phyloP scores from a whole-genome alignment of 1,284 basidiomycete species.

The Moesziomyces aphidis region DNA sequence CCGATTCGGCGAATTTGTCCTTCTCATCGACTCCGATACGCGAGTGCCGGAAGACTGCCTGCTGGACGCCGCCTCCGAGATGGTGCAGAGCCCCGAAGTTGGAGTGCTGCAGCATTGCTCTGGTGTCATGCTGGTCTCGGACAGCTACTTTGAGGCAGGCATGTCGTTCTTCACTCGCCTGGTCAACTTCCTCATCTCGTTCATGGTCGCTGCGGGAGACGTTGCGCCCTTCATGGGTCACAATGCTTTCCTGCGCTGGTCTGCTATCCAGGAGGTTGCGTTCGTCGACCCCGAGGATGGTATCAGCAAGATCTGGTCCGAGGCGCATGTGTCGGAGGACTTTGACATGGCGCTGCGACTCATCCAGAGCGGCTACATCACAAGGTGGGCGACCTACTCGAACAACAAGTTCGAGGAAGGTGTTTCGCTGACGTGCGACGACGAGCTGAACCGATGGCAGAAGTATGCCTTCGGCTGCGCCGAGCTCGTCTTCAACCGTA shows the following conservation, averaged over 20 bases:
- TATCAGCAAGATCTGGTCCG: conserved; percentile 80
- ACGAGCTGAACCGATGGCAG: conserved; percentile 85
- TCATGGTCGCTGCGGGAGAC: conserved; percentile 69
- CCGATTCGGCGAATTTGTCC: conserved; percentile 58
- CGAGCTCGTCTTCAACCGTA: conserved; percentile 57
- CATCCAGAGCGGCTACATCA: conserved; percentile 72
- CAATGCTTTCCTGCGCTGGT: conserved; percentile 87
- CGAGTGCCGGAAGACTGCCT: conserved; percentile 86
- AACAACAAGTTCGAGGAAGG: conserved; percentile 86
- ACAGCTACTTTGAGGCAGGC: conserved; percentile 87
- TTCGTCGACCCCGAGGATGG: conserved; percentile 78
- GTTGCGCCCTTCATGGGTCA: conserved; percentile 84
- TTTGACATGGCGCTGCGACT: conserved; percentile 78
- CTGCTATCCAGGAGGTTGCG: conserved; percentile 81
- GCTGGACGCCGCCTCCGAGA: conserved; percentile 84
- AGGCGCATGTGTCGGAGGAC: conserved; percentile 85
- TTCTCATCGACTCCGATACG: conserved; percentile 78
- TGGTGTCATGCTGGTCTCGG: conserved; percentile 82
- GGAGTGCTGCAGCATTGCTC: conserved; percentile 86
- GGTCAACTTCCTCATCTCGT: conserved; percentile 62
- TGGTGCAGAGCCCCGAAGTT: conserved; percentile 79
- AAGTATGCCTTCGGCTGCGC: conserved; percentile 82
- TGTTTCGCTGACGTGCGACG: conserved; percentile 80
- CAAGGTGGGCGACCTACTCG: conserved; percentile 86
- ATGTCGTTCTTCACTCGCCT: conserved; percentile 77